A percentile compares a stretch with the other conserved stretches of the same genome.
Conservation (phyloP, 2,329 filamentous ascomycete species). For the Coniochaeta ligniaria region DNA sequence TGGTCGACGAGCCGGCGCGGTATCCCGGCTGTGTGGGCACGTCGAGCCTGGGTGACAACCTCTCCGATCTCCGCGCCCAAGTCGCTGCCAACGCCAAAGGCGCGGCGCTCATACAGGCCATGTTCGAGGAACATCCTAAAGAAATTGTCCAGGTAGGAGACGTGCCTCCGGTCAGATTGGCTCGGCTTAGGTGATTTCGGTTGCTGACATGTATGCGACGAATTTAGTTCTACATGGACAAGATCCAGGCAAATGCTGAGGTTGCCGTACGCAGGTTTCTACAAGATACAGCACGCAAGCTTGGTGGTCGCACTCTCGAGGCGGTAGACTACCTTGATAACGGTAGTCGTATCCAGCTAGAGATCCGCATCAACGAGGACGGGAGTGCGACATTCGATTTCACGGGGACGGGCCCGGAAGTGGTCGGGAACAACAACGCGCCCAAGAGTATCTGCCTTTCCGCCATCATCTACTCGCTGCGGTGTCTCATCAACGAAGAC, state of each 20-base stretch:
- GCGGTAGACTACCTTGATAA: slow-evolving; percentile 63
- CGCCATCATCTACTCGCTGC: slow-evolving; percentile 22
- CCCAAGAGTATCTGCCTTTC: slow-evolving; percentile 27
- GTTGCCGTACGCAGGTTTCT: slow-evolving; percentile 63
- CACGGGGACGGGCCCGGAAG: slow-evolving; percentile 25
- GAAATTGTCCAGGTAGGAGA: neutral
- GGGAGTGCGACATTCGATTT: slow-evolving; percentile 29
- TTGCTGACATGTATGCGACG: slow-evolving; percentile 28
- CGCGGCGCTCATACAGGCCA: slow-evolving; percentile 62
- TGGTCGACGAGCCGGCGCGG: slow-evolving; percentile 59
- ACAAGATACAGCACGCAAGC: slow-evolving; percentile 54
- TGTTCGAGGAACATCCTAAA: slow-evolving; percentile 64
- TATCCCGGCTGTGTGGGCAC: slow-evolving; percentile 64
- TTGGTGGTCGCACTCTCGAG: slow-evolving; percentile 55
- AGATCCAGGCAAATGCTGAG: slow-evolving; percentile 71
- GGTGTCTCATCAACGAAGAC: slow-evolving; percentile 17
- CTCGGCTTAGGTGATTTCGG: neutral
- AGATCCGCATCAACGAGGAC: slow-evolving; percentile 20
- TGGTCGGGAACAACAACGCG: slow-evolving; percentile 21
- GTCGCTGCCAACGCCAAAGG: slow-evolving; percentile 64
- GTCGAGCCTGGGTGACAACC: slow-evolving; percentile 64
- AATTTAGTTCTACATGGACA: slow-evolving; percentile 72
- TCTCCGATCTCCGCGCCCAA: slow-evolving; percentile 70
- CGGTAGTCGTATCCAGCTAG: slow-evolving; percentile 23
- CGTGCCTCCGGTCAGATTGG: neutral